Percentiles rank a stretch among this genome's conserved stretches.
Conservation (phyloP, 2,329 filamentous ascomycete species). For the Capronia coronata region DNA sequence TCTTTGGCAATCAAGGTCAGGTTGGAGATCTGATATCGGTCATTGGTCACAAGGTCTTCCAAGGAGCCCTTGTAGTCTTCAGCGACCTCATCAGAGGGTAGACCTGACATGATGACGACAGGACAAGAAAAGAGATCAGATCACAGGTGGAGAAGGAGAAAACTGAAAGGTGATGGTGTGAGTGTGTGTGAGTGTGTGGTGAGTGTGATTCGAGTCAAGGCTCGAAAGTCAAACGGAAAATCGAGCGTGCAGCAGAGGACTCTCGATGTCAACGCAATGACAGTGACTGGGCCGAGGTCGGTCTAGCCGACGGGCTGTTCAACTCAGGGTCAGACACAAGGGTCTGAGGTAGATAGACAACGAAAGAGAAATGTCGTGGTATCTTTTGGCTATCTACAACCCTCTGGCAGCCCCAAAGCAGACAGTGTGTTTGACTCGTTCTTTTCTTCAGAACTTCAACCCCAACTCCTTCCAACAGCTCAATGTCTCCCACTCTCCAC, state of each 20-base stretch:
- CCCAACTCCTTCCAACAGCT: constrained; percentile 7
- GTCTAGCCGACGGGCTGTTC: constrained; percentile 3
- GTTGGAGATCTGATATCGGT: constrained; percentile 93
- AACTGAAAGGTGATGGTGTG: constrained; percentile 8
- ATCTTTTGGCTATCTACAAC: constrained; percentile 29
- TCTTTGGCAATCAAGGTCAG: constrained; percentile 96
- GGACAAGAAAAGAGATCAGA: constrained; percentile 14
- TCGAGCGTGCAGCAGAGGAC: constrained; percentile 4
- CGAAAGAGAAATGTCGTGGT: constrained; percentile 28
- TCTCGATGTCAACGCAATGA: constrained; percentile 12
- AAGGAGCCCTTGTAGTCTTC: constrained; percentile 91
- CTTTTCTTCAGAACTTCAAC: constrained; percentile 3
- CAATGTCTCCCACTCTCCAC: constrained; percentile 2
- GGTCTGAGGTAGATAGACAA: constrained; percentile 19
- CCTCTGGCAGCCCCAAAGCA: neutral
- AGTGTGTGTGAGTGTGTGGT: neutral
- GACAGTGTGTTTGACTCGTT: constrained; percentile 4
- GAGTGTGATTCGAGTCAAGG: constrained; percentile 11
- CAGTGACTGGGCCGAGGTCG: neutral
- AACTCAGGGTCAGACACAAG: constrained; percentile 11
- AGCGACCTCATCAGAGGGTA: constrained; percentile 73
- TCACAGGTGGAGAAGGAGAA: constrained; percentile 14
- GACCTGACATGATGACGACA: constrained; percentile 54
- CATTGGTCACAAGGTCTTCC: constrained; percentile 84
- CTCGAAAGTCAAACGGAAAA: constrained; percentile 18